These are phyloP conservation scores for Thozetella sp. DNA, from an alignment of 495 filamentous ascomycete species.

Conservation along the genomic window DNA sequence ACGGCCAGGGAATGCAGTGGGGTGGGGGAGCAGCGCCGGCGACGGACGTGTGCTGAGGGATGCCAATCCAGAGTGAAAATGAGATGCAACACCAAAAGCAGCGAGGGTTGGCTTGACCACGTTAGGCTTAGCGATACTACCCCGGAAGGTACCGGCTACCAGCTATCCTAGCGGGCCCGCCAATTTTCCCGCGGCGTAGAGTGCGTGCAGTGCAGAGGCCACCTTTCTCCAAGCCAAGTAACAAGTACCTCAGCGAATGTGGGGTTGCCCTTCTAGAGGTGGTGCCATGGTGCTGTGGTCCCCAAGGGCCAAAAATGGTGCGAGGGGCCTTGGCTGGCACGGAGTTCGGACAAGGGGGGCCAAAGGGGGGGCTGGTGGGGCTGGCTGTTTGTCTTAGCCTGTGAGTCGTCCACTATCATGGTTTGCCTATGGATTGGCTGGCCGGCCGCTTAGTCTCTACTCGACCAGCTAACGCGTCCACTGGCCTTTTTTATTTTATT, in stretches of 20 bases:
- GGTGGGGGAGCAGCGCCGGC: background rate
- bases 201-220: background rate
- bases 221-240: slow-evolving; percentile 1
- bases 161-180: background rate
- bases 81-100: slow-evolving; percentile 3
- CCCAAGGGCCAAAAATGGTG: background rate
- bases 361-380: no score
- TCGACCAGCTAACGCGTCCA: background rate
- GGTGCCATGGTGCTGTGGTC: slow-evolving; percentile 1
- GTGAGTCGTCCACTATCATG: background rate
- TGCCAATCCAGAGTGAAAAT: slow-evolving; percentile 1
- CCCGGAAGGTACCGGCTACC: background rate
- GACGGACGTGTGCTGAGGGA: slow-evolving; percentile 3
- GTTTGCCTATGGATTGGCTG: background rate
- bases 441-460: background rate
- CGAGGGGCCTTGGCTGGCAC: slow-evolving; percentile 1
- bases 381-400: slow-evolving; percentile 2
- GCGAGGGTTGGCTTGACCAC: background rate
- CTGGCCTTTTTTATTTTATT: background rate
- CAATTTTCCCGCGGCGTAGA: background rate
- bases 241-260: background rate
- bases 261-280: background rate
- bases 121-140: background rate
- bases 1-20: slow-evolving; percentile 2
- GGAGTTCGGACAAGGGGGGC: background rate